Percentiles rank a stretch among this genome's conserved stretches.
These are phyloP conservation scores for Schwanniomyces yamadae DNA, from an alignment of 805 yeast genomes.

Conservation along the genomic window DNA sequence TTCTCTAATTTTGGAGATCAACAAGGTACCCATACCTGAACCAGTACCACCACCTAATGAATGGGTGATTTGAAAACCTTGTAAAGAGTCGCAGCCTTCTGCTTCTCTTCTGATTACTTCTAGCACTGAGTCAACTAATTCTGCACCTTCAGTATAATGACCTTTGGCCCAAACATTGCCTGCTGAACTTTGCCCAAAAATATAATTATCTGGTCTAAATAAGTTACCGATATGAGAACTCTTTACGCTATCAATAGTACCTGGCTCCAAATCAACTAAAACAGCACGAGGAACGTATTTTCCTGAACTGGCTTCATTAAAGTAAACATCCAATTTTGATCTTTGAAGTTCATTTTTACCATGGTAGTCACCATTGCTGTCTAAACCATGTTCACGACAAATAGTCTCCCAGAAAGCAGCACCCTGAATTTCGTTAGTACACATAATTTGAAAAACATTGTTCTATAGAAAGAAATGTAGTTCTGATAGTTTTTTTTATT, in stretches of 20 bases:
- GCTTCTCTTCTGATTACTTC: slow-evolving; percentile 93
- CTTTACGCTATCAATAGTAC: slow-evolving; percentile 83
- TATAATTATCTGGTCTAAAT: slow-evolving; percentile 89
- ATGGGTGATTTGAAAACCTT: slow-evolving; percentile 84
- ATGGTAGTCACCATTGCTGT: slow-evolving; percentile 69
- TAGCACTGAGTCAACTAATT: slow-evolving; percentile 83
- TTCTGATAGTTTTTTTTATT: too few species aligned
- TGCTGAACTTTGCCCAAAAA: slow-evolving; percentile 88
- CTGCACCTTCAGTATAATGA: slow-evolving; percentile 96
- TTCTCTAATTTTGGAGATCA: slow-evolving; percentile 82
- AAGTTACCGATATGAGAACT: slow-evolving; percentile 78
- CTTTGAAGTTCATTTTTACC: slow-evolving; percentile 45
- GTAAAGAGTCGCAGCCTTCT: slow-evolving; percentile 87
- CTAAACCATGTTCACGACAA: slow-evolving; percentile 85
- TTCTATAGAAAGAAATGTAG: too few species aligned
- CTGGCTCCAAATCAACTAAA: slow-evolving; percentile 90
- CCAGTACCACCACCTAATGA: slow-evolving; percentile 83
- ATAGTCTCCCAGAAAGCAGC: slow-evolving; percentile 93
- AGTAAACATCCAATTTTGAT: slow-evolving; percentile 74
- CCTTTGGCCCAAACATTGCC: slow-evolving; percentile 98
- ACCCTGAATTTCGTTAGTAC: slow-evolving; percentile 50
- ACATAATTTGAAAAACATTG: too few species aligned
- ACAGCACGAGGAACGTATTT: slow-evolving; percentile 94
- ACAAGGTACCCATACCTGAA: slow-evolving; percentile 92
- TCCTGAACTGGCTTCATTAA: slow-evolving; percentile 81